Base-by-base conservation (phyloP, 768 basidiomycete species). In the Leccinum longicurvipes region DNA sequence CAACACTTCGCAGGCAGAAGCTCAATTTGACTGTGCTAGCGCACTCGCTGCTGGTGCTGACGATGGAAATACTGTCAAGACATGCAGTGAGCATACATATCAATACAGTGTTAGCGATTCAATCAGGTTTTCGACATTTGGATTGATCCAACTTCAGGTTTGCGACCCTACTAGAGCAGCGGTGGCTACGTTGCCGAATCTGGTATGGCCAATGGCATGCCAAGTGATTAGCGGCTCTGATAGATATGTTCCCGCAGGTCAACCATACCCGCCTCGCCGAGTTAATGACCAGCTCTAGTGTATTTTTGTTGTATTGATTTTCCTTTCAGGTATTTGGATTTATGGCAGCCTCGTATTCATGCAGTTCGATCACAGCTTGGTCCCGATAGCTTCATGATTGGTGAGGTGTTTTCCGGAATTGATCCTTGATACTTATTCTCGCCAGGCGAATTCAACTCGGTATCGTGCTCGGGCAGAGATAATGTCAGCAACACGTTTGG, bases 401-500 rank as follows among this genome's bases (percentile, higher is more conserved):
- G 79, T 79, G 52, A 31, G 50, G 39, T 4, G 25, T 10, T 29
- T 39, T 12, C 15, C 27, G 10, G 29, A 34, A 29, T 23, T 32
- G 24, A 17, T 15, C 44, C 12, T 32, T 23, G 5, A 29, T 34
- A 9, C 21, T 64, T 21, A 59, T 39, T 14, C 14, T 27, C 5
- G 10, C 6, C 21, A 80, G 80, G 81, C 7, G 79, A 82, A 65
- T 82, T 79, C 59, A 82, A 81, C 55, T 82, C 80, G 0, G 79
- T 82, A 11, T 81, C 79, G 5, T 82, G 80, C 54, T 77, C 78
- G 8, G 81, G 81, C 5, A 76, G 71, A 49, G 72, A 76, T 54
- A 75, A 74, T 45, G 79, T 81, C 39, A 79, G 76, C 63, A 78
- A 82, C 57, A 81, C 81, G 2, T 81, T 82, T 52, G 80, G 81